A percentile compares a stretch with the other conserved stretches of the same genome.
Conservation (phyloP, 2,329 filamentous ascomycete species). For the Colletotrichum liriopes region DNA sequence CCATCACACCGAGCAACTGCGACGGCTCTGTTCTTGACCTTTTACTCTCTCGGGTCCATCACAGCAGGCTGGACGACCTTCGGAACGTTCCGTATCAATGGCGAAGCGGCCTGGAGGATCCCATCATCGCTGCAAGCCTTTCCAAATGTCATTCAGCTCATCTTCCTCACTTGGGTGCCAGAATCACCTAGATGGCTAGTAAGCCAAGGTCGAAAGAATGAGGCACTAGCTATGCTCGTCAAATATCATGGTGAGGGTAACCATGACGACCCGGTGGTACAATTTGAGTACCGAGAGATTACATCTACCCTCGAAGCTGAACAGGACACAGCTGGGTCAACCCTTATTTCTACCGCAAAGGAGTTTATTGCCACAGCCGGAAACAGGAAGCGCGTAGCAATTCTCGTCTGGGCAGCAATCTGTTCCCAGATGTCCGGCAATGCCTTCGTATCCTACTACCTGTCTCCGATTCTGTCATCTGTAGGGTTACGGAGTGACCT, state of each 20-base stretch:
- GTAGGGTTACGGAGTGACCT: constrained; percentile 44
- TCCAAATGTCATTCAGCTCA: constrained; percentile 22
- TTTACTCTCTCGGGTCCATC: constrained; percentile 54
- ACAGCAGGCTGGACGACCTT: constrained; percentile 56
- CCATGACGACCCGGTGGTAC: constrained; percentile 63
- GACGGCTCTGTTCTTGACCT: constrained; percentile 53
- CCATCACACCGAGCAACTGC: constrained; percentile 31
- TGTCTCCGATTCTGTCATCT: constrained; percentile 50
- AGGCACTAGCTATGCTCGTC: constrained; percentile 50
- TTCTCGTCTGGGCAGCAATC: constrained; percentile 65
- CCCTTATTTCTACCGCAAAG: too few species aligned
- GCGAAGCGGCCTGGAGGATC: constrained; percentile 7
- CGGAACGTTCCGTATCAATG: constrained; percentile 47
- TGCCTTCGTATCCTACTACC: constrained; percentile 55
- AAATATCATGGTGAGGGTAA: constrained; percentile 69
- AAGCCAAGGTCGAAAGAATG: constrained; percentile 49
- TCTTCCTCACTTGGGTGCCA: constrained; percentile 41
- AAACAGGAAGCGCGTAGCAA: constrained; percentile 54
- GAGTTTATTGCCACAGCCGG: too few species aligned
- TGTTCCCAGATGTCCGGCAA: constrained; percentile 54
- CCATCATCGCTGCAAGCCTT: constrained; percentile 15
- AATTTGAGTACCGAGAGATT: constrained; percentile 50
- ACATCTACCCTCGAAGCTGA: too few species aligned
- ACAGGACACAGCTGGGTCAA: too few species aligned
- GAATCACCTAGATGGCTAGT: constrained; percentile 54